A percentile compares a stretch with the other conserved stretches of the same genome.
phyloP scores from a whole-genome alignment of 23 red algal species.

The Gracilariopsis chorda region DNA sequence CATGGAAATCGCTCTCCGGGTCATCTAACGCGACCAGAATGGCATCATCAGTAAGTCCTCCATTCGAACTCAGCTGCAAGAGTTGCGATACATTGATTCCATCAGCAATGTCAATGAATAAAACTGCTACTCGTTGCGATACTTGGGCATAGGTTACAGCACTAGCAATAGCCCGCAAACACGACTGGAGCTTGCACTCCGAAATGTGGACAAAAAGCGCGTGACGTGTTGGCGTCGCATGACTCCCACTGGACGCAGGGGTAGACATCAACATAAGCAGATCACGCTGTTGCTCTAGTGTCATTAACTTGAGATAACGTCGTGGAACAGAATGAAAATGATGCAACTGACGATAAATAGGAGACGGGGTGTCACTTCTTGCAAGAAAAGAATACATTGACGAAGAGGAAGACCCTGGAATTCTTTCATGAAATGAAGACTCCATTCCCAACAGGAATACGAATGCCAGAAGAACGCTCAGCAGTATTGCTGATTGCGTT shows the following conservation, averaged over 20 bases:
- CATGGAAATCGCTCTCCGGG: background rate
- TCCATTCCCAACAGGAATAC: slow-evolving; percentile 10
- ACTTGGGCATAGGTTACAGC: slow-evolving; percentile 47
- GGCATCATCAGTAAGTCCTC: background rate
- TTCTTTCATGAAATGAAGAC: background rate
- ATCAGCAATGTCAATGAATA: slow-evolving; percentile 24
- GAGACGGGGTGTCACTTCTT: background rate
- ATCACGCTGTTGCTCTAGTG: background rate
- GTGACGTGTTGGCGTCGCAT: background rate
- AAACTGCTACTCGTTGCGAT: slow-evolving; percentile 42
- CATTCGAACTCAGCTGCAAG: background rate
- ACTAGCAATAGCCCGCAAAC: slow-evolving; percentile 63
- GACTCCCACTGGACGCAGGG: background rate
- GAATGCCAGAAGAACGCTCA: background rate
- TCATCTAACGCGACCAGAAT: background rate
- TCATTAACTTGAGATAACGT: slow-evolving; percentile 26
- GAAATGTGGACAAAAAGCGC: slow-evolving; percentile 45
- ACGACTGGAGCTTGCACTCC: slow-evolving; percentile 10
- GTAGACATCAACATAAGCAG: slow-evolving; percentile 23
- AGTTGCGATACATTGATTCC: background rate
- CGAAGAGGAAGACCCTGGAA: background rate
- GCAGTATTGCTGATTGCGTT: background rate
- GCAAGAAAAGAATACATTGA: background rate
- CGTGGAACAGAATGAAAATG: slow-evolving; percentile 39
- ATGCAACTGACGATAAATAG: slow-evolving; percentile 29